A percentile compares a stretch with the other conserved stretches of the same genome.
Conservation (phyloP, 192 early-diverging fungal genomes). For the Funneliformis mosseae region DNA sequence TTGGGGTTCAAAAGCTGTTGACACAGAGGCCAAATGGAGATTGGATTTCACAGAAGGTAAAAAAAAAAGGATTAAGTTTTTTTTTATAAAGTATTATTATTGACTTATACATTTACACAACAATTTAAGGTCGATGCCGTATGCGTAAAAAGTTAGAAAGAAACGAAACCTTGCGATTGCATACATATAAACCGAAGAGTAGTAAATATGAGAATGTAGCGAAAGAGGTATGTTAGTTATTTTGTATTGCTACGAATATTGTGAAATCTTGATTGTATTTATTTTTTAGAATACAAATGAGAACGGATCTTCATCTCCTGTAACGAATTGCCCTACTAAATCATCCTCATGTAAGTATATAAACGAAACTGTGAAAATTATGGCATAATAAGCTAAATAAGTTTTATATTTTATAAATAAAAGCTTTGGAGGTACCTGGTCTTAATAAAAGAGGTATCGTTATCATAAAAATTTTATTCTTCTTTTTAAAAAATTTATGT, state of each 20-base stretch:
- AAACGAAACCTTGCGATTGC: constrained; percentile 37
- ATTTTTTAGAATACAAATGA: constrained; percentile 6
- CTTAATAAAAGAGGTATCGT: constrained; percentile 5
- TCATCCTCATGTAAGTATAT: background rate
- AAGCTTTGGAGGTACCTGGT: constrained; percentile 14
- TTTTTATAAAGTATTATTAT: background rate
- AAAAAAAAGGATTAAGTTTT: background rate
- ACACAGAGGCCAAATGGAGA: constrained; percentile 45
- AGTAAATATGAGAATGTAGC: constrained; percentile 36
- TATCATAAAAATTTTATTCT: background rate
- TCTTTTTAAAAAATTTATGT: background rate
- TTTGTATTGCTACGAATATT: background rate
- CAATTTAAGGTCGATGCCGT: constrained; percentile 38
- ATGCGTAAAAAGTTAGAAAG: constrained; percentile 59
- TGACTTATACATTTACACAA: background rate
- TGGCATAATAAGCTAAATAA: background rate
- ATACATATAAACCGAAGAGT: constrained; percentile 49
- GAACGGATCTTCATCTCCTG: background rate
- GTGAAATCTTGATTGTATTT: background rate
- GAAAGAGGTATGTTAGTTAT: constrained; percentile 24
- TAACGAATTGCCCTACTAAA: background rate
- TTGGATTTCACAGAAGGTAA: constrained; percentile 62
- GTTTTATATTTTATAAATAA: background rate
- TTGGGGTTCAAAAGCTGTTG: constrained; percentile 52
- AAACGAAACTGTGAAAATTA: background rate